phyloP scores from a whole-genome alignment of 1,284 basidiomycete species.

The Austroboletus niveus region DNA sequence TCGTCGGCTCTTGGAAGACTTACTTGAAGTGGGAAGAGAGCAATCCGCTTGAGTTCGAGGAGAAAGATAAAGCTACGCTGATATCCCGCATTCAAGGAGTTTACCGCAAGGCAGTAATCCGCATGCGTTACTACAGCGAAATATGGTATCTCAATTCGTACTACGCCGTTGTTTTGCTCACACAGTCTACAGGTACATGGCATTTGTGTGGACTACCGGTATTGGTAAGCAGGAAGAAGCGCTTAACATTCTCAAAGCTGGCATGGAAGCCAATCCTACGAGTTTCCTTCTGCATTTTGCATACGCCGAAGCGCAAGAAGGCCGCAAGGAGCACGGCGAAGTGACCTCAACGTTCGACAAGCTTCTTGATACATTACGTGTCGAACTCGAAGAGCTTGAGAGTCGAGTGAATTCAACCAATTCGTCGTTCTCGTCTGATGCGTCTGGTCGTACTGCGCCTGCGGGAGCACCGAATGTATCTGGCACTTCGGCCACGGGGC shows the following conservation, averaged over 20 bases:
- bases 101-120: conserved; percentile 84
- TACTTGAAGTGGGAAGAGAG: conserved; percentile 96
- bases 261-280: conserved; percentile 82
- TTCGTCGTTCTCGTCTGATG: conserved; percentile 38
- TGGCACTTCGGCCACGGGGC: conserved; percentile 12
- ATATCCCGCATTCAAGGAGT: conserved; percentile 77
- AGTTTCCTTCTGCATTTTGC: conserved; percentile 91
- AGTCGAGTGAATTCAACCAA: conserved; percentile 45
- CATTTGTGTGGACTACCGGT: conserved; percentile 75
- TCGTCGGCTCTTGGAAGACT: conserved; percentile 84
- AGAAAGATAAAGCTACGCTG: conserved; percentile 70
- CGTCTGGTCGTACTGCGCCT: conserved; percentile 25
- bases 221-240: conserved; percentile 85
- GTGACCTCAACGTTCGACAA: conserved; percentile 70
- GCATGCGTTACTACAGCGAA: conserved; percentile 94
- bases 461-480: conserved; percentile 26
- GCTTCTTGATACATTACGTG: conserved; percentile 68
- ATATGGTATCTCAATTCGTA: conserved; percentile 65
- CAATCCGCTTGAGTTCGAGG: conserved; percentile 92
- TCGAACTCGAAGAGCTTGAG: conserved; percentile 73
- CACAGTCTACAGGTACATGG: conserved; percentile 72
- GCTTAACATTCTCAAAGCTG: conserved; percentile 75
- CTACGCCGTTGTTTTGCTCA: conserved; percentile 1
- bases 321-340: conserved; percentile 60
- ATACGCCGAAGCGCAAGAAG: conserved; percentile 82